Percentiles rank a stretch among this genome's conserved stretches.
phyloP scores from a whole-genome alignment of 129 eudicot species.

The Artemisia tridentata region DNA sequence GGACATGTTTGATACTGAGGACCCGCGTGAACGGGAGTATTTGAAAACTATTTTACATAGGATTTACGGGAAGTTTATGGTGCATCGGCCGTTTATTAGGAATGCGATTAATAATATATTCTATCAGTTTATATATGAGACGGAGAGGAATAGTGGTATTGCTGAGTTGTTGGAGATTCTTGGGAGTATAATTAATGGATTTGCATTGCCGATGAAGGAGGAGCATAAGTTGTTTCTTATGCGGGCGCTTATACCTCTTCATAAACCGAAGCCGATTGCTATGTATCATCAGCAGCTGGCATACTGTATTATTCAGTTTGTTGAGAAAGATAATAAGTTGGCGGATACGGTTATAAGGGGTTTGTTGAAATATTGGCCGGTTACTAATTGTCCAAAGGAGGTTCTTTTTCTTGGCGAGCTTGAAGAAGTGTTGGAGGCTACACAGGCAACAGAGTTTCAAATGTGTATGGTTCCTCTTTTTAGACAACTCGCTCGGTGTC shows the following conservation, averaged over 20 bases:
- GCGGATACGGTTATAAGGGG: constrained; percentile 77
- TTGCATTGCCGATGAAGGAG: constrained; percentile 91
- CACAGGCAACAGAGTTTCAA: constrained; percentile 74
- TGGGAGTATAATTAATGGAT: constrained; percentile 89
- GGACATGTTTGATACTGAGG: constrained; percentile 88
- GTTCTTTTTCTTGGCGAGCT: constrained; percentile 87
- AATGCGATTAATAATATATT: constrained; percentile 79
- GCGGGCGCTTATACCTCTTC: constrained; percentile 83
- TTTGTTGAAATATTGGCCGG: constrained; percentile 80
- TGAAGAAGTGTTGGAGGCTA: constrained; percentile 79
- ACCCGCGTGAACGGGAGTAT: constrained; percentile 79
- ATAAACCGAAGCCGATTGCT: constrained; percentile 70
- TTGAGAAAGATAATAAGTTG: constrained; percentile 75
- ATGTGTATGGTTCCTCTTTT: constrained; percentile 80
- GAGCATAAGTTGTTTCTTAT: constrained; percentile 85
- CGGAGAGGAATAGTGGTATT: constrained; percentile 72
- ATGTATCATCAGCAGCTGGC: constrained; percentile 81
- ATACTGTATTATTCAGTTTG: constrained; percentile 79
- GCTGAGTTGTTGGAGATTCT: constrained; percentile 84
- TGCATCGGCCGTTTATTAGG: constrained; percentile 87
- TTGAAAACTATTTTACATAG: constrained; percentile 80
- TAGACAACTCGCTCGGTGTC: constrained; percentile 72
- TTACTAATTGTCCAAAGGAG: constrained; percentile 81
- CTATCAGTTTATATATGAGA: constrained; percentile 75
- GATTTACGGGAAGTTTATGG: constrained; percentile 91